A percentile compares a stretch with the other conserved stretches of the same genome.
phyloP scores from a whole-genome alignment of 2,329 filamentous ascomycete genomes.

The Cladophialophora psammophila region DNA sequence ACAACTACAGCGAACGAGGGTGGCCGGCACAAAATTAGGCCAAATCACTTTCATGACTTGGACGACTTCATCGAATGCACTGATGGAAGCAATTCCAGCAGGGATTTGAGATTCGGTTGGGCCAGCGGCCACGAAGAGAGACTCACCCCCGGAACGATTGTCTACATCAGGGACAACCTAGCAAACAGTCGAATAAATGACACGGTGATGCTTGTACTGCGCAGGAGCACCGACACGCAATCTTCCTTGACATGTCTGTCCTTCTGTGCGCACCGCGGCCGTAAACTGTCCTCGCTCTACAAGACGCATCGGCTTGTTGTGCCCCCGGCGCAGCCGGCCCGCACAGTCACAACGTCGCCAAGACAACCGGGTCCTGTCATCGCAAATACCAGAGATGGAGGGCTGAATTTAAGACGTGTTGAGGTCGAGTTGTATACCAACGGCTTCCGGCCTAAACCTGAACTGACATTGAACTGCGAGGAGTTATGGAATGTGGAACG shows the following conservation, averaged over 20 bases:
- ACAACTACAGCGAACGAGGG: too few species aligned
- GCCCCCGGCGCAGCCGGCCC: neutral
- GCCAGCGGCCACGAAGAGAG: neutral
- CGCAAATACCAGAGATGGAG: neutral
- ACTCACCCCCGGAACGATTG: neutral
- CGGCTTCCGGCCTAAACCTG: neutral
- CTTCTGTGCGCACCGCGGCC: slow-evolving; percentile 1
- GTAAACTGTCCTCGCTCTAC: neutral
- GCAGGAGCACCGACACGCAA: neutral
- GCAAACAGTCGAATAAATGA: neutral
- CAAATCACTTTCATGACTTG: slow-evolving; percentile 2
- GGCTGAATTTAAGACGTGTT: neutral
- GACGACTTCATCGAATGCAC: slow-evolving; percentile 2
- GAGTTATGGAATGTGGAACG: slow-evolving; percentile 12
- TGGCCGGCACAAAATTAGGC: neutral
- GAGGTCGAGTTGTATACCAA: slow-evolving; percentile 1
- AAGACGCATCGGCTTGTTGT: neutral
- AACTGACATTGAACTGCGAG: slow-evolving; percentile 1
- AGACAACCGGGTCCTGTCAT: neutral
- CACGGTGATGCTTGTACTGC: slow-evolving; percentile 7
- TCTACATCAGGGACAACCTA: slow-evolving; percentile 2
- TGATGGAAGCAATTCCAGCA: neutral
- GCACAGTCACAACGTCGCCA: neutral
- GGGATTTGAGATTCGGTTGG: neutral
- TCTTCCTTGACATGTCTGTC: slow-evolving; percentile 13